Base-by-base conservation (phyloP, 2,329 filamentous ascomycete genomes). In the Cylindrodendrum hubeiense region DNA sequence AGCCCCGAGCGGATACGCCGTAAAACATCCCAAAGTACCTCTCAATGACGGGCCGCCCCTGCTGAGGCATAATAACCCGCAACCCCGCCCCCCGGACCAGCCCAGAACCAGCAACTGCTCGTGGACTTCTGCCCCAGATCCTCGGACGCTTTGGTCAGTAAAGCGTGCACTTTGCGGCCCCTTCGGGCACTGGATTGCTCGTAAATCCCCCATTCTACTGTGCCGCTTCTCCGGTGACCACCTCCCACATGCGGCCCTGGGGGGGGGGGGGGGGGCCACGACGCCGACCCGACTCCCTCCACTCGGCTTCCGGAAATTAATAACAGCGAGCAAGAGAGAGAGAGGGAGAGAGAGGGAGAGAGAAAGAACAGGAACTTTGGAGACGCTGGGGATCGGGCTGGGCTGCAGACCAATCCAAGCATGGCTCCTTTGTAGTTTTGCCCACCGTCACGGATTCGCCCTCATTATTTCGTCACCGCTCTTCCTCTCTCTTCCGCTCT, bases 41-140 rank as follows among this genome's bases (percentile, higher is more conserved):
- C 6, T n/a, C 17, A 17, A 17, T 39, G 6, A 39, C 15, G 34
- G 34, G 13, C 26, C 41, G 22, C 47, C 52, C 60, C 52, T 50
- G 51, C 24, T 51, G n/a, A 28, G 19, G 19, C 24, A 54, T 28
- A 60, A 26, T 21, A 47, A 49, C 22, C 46, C 43, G 60, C 30
- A 43, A 47, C 54, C 44, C 26, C 39, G 52, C 46, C 55, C 39
- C 62, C 61, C 41, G 57, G 56, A 46, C 56, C 54, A 52, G 37
- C 39, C 60, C 60, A 53, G 50, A 49, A 49, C n/a, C 41, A 63
- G 60, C 53, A 58, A 53, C 19, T 37, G 34, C 53, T 63, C 53
- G 51, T 58, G 60, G 39, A 43, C 54, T 50, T 46, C 50, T 41
- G 50, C 55, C 61, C 61, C 61, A 43, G 55, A 59, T 60, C 61